Conservation (phyloP, 1,284 basidiomycete genomes). For the Pseudozyma thailandica region DNA sequence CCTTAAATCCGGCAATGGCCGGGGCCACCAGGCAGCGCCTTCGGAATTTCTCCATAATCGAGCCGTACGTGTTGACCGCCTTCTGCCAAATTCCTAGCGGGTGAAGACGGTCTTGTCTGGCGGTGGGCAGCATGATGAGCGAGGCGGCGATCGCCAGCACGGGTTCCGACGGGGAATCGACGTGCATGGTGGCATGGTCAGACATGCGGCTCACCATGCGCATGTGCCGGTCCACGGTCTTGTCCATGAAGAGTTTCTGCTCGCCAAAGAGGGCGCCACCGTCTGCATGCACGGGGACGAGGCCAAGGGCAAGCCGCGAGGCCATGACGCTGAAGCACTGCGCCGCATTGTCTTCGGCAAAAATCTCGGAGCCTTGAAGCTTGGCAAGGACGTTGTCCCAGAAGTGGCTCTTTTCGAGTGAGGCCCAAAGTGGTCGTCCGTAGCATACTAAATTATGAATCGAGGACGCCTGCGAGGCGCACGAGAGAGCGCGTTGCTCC, state of each 20-base stretch:
- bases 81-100: background rate
- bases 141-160: constrained; percentile 13
- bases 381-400: constrained; percentile 8
- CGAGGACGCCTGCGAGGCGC: background rate
- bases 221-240: constrained; percentile 12
- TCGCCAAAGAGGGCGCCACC: background rate
- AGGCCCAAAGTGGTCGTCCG: constrained; percentile 14
- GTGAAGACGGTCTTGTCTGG: background rate
- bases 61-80: background rate
- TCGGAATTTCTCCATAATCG: constrained; percentile 4
- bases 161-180: constrained; percentile 5
- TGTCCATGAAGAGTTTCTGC: background rate
- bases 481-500: background rate
- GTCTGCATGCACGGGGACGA: background rate
- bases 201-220: background rate
- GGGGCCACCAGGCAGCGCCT: background rate
- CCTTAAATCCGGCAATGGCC: background rate
- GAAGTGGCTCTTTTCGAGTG: background rate
- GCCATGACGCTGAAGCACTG: constrained; percentile 12
- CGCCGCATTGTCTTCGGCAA: background rate
- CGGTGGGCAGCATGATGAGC: constrained; percentile 15
- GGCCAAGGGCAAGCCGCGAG: constrained; percentile 6
- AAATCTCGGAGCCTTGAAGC: background rate
- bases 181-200: background rate
- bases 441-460: background rate